Evolutionary conservation across 176 grass and related monocot genomes (phyloP), one percentile per base, ranked within the genome.

Genomic region (Coix lacrymajobi): DNA sequence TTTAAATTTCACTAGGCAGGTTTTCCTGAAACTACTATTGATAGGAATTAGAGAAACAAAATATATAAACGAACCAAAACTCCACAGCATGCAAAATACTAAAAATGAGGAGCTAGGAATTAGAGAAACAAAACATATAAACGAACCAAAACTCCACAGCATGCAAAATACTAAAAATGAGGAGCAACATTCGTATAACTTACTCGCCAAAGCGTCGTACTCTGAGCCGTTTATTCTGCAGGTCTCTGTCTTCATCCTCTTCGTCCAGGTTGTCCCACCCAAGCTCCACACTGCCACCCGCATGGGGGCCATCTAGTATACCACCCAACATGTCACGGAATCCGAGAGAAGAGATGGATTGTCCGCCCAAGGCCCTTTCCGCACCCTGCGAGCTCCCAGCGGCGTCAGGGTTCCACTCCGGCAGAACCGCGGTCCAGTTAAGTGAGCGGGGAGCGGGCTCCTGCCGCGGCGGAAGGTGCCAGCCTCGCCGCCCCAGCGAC

Each of bases 151-250:
- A 73, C 40, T 52, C 26, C 22, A 69, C 75, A 81, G 39, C 22
- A 65, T 71, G 39, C 37, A 46, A 75, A 84, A 69, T 61, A 82
- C 39, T n/a, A 85, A 73, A 71, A 22, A 19, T 33, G 33, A 57
- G 67, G 3, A 52, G 45, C 11, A 71, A 73, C 71, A 16, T 62
- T 44, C 29, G 22, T 6, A 48, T 26, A 86, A 96, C 91, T 90
- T 88, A 99, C 96, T 96, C 85, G 66, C 58, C 85, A 65, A 85
- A 88, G 57, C 76, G 79, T 17, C 85, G 76, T 69, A 99, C 91
- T 91, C 85, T 99, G 40, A 91, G 85, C 22, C 93, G 89, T 69
- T 99, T 99, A 87, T 95, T 90, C 73, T 92, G 91, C 32, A 88
- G 61, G 58, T 95, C 95, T 49, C 86, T 80, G 24, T 84, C 85